Evolutionary conservation across 2,329 filamentous ascomycete genomes (phyloP).

Genomic region (Paraconiothyrium sp.): DNA sequence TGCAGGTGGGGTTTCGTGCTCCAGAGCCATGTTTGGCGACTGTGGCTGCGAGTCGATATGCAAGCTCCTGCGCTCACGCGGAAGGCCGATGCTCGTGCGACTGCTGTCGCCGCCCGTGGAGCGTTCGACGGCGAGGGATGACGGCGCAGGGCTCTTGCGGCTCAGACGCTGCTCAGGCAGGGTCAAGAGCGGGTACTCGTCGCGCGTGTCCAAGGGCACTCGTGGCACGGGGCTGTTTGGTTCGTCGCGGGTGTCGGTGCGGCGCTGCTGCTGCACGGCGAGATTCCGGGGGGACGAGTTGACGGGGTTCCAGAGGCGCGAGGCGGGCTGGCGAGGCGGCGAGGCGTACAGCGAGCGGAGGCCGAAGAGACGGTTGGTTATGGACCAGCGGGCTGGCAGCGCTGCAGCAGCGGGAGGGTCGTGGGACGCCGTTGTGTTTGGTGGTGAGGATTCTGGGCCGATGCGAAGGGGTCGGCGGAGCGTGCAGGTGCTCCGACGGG

Average conservation of each 20-base stretch:
- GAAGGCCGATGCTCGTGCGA: conserved; percentile 64
- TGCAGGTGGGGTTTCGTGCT: conserved; percentile 24
- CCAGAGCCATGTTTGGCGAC: conserved; percentile 41
- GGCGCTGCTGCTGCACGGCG: conserved; percentile 46
- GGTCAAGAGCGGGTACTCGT: conserved; percentile 65
- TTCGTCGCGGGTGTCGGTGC: conserved; percentile 23
- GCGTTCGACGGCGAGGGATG: conserved; percentile 49
- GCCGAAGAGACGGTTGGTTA: conserved; percentile 54
- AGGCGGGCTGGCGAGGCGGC: conserved; percentile 53
- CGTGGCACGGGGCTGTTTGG: conserved; percentile 58
- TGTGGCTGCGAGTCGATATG: conserved; percentile 35
- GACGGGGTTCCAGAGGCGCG: conserved; percentile 68
- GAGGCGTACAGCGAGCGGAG: conserved; percentile 37
- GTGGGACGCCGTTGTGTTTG: conserved; percentile 36
- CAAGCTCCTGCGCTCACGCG: conserved; percentile 48
- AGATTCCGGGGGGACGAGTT: conserved; percentile 65
- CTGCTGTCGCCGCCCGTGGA: conserved; percentile 57
- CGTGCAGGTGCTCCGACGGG: conserved; percentile 13
- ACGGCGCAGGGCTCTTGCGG: conserved; percentile 55
- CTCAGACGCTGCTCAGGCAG: conserved; percentile 66
- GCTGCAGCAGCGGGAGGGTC: conserved; percentile 39
- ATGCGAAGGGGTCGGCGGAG: conserved; percentile 4
- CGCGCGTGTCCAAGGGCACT: conserved; percentile 48
- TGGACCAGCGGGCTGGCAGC: conserved; percentile 50
- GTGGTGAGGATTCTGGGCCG: conserved; percentile 7